These are phyloP conservation scores for Funneliformis geosporum DNA, from an alignment of 192 early-diverging fungal genomes.

Conservation along the genomic window DNA sequence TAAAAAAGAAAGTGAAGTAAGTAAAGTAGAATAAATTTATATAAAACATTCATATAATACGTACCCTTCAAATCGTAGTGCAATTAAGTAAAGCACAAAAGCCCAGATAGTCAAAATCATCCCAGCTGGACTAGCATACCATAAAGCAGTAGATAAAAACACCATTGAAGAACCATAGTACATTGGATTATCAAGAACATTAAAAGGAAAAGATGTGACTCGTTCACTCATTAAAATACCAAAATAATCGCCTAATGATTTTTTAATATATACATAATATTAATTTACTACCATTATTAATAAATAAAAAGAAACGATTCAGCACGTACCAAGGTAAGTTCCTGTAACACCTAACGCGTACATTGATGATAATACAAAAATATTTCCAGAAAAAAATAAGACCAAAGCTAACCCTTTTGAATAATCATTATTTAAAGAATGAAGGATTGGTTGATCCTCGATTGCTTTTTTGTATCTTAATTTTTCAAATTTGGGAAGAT, in stretches of 20 bases:
- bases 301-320: not conserved
- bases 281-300: not conserved
- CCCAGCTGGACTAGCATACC: conserved; percentile 75
- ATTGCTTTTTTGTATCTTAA: conserved; percentile 70
- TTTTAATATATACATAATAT: conserved; percentile 12
- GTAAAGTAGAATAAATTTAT: not conserved
- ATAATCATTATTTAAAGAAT: conserved; percentile 47
- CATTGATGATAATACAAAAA: conserved; percentile 83
- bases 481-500: not conserved
- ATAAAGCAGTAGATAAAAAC: conserved; percentile 82
- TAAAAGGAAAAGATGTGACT: conserved; percentile 91
- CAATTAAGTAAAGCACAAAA: conserved; percentile 74
- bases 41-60: not conserved
- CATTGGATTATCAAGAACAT: conserved; percentile 92
- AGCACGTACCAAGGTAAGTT: conserved; percentile 76
- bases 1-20: conserved; percentile 30
- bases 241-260: conserved; percentile 81
- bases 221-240: conserved; percentile 87
- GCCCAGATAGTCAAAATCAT: conserved; percentile 68
- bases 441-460: conserved; percentile 62
- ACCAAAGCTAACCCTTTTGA: conserved; percentile 52
- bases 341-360: conserved; percentile 85
- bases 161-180: conserved; percentile 87
- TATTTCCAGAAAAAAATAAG: conserved; percentile 64
- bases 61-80: conserved; percentile 79